Conservation (phyloP, 2,329 filamentous ascomycete species). For the Colletotrichum liriopes region DNA sequence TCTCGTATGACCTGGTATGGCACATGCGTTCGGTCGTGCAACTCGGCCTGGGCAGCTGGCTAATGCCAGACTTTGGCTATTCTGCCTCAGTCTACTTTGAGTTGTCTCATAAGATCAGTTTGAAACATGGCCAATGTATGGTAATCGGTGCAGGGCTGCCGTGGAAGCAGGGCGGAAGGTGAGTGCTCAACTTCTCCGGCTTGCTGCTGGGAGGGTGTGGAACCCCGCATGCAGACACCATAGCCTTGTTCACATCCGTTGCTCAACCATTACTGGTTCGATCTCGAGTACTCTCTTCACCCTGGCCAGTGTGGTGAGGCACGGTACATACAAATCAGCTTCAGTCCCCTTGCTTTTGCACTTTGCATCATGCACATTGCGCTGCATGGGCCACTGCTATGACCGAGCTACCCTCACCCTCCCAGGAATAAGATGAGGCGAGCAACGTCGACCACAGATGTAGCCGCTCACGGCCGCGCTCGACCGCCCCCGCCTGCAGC, state of each 20-base stretch:
- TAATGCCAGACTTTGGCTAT: not conserved
- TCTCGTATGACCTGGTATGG: not conserved
- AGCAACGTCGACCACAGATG: constrained; percentile 25
- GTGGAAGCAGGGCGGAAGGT: constrained; percentile 41
- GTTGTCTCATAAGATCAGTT: constrained; percentile 36
- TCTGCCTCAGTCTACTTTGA: constrained; percentile 18
- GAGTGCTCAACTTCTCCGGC: constrained; percentile 1
- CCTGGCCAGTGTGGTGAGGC: constrained; percentile 7
- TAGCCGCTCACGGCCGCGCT: constrained; percentile 26
- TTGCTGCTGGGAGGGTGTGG: constrained; percentile 23
- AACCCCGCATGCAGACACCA: constrained; percentile 34
- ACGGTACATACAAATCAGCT: constrained; percentile 16
- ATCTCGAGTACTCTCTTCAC: constrained; percentile 4
- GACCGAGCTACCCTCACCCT: not conserved
- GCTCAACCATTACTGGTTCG: constrained; percentile 28
- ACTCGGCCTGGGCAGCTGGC: constrained; percentile 2
- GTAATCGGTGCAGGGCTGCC: constrained; percentile 37
- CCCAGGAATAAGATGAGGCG: constrained; percentile 38
- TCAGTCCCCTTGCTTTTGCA: constrained; percentile 25
- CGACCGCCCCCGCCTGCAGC: constrained; percentile 11
- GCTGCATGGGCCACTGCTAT: constrained; percentile 18
- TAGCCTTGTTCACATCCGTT: constrained; percentile 31
- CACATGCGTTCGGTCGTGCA: constrained; percentile 5
- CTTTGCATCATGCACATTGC: constrained; percentile 31
- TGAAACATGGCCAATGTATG: constrained; percentile 32